These are phyloP conservation scores for Crepidotus variabilis DNA, from an alignment of 768 basidiomycete species.

Conservation along the genomic window DNA sequence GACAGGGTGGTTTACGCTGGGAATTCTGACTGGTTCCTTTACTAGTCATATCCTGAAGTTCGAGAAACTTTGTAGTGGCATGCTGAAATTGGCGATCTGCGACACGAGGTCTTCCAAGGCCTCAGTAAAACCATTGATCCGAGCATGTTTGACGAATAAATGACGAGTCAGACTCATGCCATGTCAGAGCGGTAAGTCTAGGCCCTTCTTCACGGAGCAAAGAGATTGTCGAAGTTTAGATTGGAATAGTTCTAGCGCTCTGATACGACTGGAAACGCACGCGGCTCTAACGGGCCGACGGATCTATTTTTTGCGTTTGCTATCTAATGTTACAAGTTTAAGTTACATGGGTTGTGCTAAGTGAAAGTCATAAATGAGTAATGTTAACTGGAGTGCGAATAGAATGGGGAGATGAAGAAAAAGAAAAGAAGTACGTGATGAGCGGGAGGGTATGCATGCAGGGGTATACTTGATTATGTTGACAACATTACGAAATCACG, in stretches of 20 bases:
- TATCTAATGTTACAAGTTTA: background rate
- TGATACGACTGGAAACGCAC: background rate
- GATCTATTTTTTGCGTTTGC: background rate
- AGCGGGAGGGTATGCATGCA: background rate
- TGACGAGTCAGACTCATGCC: no score
- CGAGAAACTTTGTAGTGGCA: background rate
- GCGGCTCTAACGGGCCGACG: background rate
- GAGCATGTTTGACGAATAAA: background rate
- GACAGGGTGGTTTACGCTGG: constrained; percentile 35
- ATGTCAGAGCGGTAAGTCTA: no score
- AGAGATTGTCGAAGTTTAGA: background rate
- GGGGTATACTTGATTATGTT: background rate
- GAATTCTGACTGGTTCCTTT: constrained; percentile 7
- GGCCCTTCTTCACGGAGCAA: background rate
- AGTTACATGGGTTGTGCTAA: background rate
- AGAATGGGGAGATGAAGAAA: background rate
- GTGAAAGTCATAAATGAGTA: background rate
- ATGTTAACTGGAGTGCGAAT: background rate
- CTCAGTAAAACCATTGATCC: background rate
- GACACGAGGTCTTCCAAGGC: background rate
- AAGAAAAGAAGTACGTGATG: background rate
- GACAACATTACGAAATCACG: background rate
- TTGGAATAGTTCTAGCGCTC: background rate
- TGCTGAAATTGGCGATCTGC: background rate
- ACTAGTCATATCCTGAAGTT: background rate